Evolutionary conservation across 192 early-diverging fungal genomes (phyloP).

Genomic region (Coemansia sp.): DNA sequence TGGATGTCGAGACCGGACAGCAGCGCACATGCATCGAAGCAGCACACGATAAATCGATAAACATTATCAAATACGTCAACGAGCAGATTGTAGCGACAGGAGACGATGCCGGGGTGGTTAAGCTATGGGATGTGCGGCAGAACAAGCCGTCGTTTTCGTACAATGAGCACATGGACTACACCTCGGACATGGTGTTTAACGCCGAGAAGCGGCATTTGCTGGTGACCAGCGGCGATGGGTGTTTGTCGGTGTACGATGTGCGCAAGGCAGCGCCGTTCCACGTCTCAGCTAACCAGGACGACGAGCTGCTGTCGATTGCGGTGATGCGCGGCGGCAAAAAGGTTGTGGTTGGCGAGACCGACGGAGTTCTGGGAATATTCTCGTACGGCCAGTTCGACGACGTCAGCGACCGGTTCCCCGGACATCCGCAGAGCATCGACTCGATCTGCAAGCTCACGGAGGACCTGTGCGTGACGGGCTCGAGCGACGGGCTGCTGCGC

Average conservation of each 20-base stretch:
- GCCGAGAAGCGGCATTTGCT: slow-evolving; percentile 73
- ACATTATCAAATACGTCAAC: slow-evolving; percentile 66
- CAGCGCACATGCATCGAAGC: slow-evolving; percentile 63
- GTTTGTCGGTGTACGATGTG: slow-evolving; percentile 85
- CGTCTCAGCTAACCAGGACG: slow-evolving; percentile 92
- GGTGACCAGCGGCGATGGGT: slow-evolving; percentile 84
- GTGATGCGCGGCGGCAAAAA: slow-evolving; percentile 66
- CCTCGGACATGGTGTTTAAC: slow-evolving; percentile 79
- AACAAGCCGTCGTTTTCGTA: slow-evolving; percentile 74
- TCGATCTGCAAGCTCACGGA: slow-evolving; percentile 82
- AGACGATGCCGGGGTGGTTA: slow-evolving; percentile 84
- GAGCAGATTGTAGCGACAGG: slow-evolving; percentile 84
- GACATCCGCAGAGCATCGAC: slow-evolving; percentile 91
- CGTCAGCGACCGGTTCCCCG: slow-evolving; percentile 87
- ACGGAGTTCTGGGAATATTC: slow-evolving; percentile 84
- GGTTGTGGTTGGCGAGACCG: slow-evolving; percentile 87
- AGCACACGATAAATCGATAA: slow-evolving; percentile 83
- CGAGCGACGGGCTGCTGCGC: slow-evolving; percentile 85
- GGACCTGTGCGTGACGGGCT: slow-evolving; percentile 81
- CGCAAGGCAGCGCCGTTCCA: slow-evolving; percentile 80
- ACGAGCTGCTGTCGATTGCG: slow-evolving; percentile 84
- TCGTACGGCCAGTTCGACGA: slow-evolving; percentile 91
- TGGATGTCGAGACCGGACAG: slow-evolving; percentile 75
- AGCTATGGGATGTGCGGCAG: slow-evolving; percentile 87
- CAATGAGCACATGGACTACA: slow-evolving; percentile 87